Conservation (phyloP, 352 stramenopile genomes). For the Phytophthora kernoviae region DNA sequence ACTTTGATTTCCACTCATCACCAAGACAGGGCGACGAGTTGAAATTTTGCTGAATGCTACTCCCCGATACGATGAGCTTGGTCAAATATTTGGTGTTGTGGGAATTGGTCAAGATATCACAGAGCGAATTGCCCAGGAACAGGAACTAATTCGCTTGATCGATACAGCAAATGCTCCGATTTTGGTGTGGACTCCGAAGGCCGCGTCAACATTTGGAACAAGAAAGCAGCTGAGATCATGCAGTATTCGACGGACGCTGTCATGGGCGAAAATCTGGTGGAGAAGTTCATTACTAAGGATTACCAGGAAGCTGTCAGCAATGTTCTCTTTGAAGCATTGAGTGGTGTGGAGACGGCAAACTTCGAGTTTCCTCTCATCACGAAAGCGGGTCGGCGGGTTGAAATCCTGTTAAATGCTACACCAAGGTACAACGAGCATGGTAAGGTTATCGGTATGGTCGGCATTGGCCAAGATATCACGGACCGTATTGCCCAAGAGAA, state of each 20-base stretch:
- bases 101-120: constrained; percentile 83
- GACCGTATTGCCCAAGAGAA: constrained; percentile 67
- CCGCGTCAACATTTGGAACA: constrained; percentile 73
- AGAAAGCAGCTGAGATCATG: constrained; percentile 66
- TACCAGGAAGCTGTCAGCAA: constrained; percentile 57
- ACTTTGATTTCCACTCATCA: constrained; percentile 86
- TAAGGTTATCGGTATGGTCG: constrained; percentile 58
- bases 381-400: constrained; percentile 41
- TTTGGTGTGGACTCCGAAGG: constrained; percentile 73
- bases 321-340: constrained; percentile 62
- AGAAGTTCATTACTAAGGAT: constrained; percentile 65
- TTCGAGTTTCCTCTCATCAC: constrained; percentile 75
- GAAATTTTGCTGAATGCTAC: constrained; percentile 77
- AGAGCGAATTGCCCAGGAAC: constrained; percentile 60
- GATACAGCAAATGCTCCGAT: constrained; percentile 78
- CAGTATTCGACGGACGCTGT: constrained; percentile 63
- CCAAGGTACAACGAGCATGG: constrained; percentile 52
- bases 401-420: constrained; percentile 60
- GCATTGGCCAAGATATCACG: constrained; percentile 74
- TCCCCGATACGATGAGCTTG: constrained; percentile 62
- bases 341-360: constrained; percentile 58
- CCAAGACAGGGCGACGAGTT: constrained; percentile 46
- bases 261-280: constrained; percentile 62
- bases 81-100: constrained; percentile 79
- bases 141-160: constrained; percentile 70